Evolutionary conservation across 805 yeast species (phyloP), one percentile per base, ranked within the genome.

Genomic region (Metschnikowia drakensbergensis): DNA sequence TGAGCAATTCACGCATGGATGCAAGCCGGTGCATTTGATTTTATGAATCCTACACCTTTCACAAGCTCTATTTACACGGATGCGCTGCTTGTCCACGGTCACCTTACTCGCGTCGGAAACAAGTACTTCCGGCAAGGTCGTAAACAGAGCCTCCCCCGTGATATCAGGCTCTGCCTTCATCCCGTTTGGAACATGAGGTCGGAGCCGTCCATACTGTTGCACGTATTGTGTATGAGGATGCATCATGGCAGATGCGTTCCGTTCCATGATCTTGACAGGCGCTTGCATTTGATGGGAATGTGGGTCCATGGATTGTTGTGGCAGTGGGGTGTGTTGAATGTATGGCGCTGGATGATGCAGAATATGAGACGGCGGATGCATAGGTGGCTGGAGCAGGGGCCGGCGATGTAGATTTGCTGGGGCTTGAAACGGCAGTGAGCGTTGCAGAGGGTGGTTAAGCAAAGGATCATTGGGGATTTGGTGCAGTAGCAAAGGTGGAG

Each of bases 11-110:
- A 52, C 49, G 52, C 86, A 81, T 7, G 85, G 85, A 37, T 53
- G 54, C 11, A 69, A 65, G 4, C 84, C 84, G 44, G 80, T 71
- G 59, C 86, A 81, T 55, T 81, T 81, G 49, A 78, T 77, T 60
- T 81, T 80, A 51, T 77, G 81, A 33, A 67, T 63, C 48, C 81
- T 67, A 59, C 86, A 81, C 23, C 81, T 65, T 46, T 75, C 79
- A 53, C 86, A 81, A 1, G 85, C 86, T 52, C 70, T 74, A 46
- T 69, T 65, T 7, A 79, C 83, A 39, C 82, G 60, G 49, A 69
- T 53, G 29, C 77, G 58, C 25, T 22, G 47, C 30, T 39, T 42
- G 7, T 44, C 48, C 8, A 10, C 30, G 6, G 42, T n/a, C 3
- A 5, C 9, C 22, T 13, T 40, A n/a, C 32, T 11, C 7, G 17